Percentiles rank a stretch among this genome's conserved stretches.
Conservation (phyloP, 306 rosid genomes). For the Citrullus amarus region DNA sequence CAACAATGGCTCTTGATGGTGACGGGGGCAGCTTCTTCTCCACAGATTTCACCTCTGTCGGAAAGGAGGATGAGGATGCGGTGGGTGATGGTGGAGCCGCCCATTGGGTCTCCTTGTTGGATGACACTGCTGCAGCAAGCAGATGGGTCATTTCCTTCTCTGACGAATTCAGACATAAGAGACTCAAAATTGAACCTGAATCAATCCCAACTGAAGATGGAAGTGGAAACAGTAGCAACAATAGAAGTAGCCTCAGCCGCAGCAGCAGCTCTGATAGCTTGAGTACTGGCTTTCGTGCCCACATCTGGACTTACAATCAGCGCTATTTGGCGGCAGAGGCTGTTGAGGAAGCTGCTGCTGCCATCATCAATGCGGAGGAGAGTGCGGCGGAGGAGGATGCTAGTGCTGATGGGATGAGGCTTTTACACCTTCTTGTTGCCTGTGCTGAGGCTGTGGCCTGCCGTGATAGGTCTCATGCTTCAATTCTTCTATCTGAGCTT, state of each 20-base stretch:
- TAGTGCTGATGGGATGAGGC: constrained; percentile 68
- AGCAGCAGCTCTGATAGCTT: constrained; percentile 21
- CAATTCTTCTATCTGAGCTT: constrained; percentile 46
- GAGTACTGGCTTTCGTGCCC: constrained; percentile 45
- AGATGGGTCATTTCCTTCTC: constrained; percentile 17
- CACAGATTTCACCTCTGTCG: neutral
- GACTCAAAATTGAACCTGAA: constrained; percentile 20
- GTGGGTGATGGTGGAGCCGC: neutral
- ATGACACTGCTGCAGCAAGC: neutral
- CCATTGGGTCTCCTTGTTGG: neutral
- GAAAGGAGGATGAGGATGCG: neutral
- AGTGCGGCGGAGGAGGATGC: constrained; percentile 31
- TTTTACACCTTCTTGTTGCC: constrained; percentile 69
- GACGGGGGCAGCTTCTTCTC: neutral
- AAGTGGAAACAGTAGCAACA: neutral
- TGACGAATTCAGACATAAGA: constrained; percentile 38
- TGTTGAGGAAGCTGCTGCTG: constrained; percentile 41
- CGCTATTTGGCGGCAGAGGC: constrained; percentile 57
- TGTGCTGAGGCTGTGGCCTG: constrained; percentile 94
- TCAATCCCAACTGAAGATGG: neutral
- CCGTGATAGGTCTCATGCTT: constrained; percentile 63
- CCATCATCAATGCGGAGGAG: constrained; percentile 17
- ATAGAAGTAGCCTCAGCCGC: constrained; percentile 9
- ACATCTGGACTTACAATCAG: constrained; percentile 48
- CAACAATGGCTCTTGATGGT: neutral